Evolutionary conservation across 2,329 filamentous ascomycete genomes (phyloP), one percentile per base, ranked within the genome.

Genomic region (Fusarium tricinctum): DNA sequence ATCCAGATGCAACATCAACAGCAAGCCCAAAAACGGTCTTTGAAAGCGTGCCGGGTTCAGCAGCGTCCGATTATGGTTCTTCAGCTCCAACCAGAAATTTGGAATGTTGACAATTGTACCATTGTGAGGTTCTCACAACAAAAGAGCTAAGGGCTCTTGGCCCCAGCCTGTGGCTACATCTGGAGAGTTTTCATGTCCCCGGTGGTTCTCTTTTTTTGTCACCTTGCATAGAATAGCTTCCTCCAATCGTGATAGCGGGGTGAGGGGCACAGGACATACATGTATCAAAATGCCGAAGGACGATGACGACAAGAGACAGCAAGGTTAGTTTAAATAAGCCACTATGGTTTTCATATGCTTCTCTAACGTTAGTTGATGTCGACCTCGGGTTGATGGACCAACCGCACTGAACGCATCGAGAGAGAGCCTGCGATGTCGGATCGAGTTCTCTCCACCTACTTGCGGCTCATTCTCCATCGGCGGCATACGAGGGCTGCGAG

Each of bases 271-370:
- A 39, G 35, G 20, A 42, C 38, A n/a, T 38, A 38, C 17, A 38
- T 38, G 26, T 26, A 39, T 30, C 50, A 46, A 67, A 67, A 49
- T 52, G 57, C 62, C 63, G 66, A 63, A 53, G 52, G 62, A 52
- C 30, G 49, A 69, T 69, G 66, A 66, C 66, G 66, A 62, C 20
- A 47, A 50, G 47, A 50, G 49, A 43, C 32, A 50, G 58, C 35
- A 30, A 26, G 45, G 40, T 55, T 33, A 42, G 17, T 26, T 44
- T 23, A 42, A 50, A 43, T 40, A 39, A 50, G 44, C 30, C 44
- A 32, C 30, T 55, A 22, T 33, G 19, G 50, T 51, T 51, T 33
- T 53, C 46, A 39, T 52, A 58, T 43, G 22, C 40, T 63, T 30
- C 23, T 49, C 38, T 33, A n/a, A n/a, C n/a, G n/a, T n/a, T n/a